These are phyloP conservation scores for Teratosphaeria destructans DNA, from an alignment of 2,329 filamentous ascomycete genomes.

Conservation along the genomic window DNA sequence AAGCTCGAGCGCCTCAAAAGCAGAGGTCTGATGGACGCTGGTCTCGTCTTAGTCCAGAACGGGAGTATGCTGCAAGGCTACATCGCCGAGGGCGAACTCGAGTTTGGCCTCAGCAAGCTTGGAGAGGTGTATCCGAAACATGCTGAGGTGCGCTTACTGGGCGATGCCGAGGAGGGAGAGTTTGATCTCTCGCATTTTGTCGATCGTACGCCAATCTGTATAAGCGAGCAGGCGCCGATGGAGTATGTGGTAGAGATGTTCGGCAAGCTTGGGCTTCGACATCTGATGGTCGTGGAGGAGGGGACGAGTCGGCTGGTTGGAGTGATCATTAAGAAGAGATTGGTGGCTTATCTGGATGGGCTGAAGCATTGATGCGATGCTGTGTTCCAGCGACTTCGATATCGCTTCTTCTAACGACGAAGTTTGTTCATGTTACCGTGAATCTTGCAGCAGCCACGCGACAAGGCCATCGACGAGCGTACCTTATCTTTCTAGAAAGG, in stretches of 20 bases:
- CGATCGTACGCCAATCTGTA: constrained; percentile 43
- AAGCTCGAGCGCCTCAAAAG: constrained; percentile 40
- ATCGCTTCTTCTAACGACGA: background rate
- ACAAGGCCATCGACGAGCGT: too few relatives aligned
- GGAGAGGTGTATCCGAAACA: constrained; percentile 24
- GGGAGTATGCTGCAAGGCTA: constrained; percentile 44
- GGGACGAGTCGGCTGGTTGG: constrained; percentile 42
- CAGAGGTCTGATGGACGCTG: constrained; percentile 47
- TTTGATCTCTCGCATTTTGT: constrained; percentile 42
- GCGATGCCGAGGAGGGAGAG: constrained; percentile 25
- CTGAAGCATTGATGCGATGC: background rate
- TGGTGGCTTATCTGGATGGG: constrained; percentile 43
- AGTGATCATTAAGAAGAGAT: constrained; percentile 48
- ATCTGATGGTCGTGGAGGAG: constrained; percentile 45
- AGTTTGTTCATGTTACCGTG: background rate
- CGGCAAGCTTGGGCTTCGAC: constrained; percentile 44
- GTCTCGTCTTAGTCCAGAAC: constrained; percentile 44
- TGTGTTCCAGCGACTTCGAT: background rate
- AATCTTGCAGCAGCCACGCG: too few relatives aligned
- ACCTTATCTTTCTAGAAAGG: too few relatives aligned
- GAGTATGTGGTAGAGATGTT: constrained; percentile 53
- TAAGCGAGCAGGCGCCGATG: constrained; percentile 43
- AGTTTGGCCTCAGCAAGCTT: constrained; percentile 36
- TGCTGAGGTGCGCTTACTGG: constrained; percentile 30
- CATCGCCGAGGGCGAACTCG: constrained; percentile 44